These are phyloP conservation scores for Pseudopithomyces chartarum DNA, from an alignment of 2,329 filamentous ascomycete species.

Conservation along the genomic window DNA sequence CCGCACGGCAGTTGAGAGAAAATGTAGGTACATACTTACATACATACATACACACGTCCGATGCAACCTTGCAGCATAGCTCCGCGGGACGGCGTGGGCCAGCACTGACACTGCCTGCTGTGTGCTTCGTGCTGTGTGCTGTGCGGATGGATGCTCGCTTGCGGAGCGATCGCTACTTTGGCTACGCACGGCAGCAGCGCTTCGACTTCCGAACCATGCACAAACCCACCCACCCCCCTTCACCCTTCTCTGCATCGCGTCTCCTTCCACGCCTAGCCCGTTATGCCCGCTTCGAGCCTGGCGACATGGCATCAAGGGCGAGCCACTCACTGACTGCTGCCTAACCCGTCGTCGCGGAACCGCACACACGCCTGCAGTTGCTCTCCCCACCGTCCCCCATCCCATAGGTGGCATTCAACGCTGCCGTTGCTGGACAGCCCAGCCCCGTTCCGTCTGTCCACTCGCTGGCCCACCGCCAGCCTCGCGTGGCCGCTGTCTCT, in stretches of 20 bases:
- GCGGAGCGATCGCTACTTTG: neutral
- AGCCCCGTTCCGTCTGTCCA: neutral
- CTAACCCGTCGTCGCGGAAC: slow-evolving; percentile 18
- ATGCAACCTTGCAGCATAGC: too few relatives aligned
- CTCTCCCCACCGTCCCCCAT: slow-evolving; percentile 7
- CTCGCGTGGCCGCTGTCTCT: neutral
- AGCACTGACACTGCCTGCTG: too few relatives aligned
- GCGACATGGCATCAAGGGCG: neutral
- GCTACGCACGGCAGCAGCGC: slow-evolving; percentile 7
- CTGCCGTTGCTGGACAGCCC: neutral
- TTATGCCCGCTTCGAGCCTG: neutral
- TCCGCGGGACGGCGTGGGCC: too few relatives aligned
- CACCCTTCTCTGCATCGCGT: slow-evolving; percentile 2
- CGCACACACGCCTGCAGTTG: slow-evolving; percentile 12
- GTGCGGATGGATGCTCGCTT: too few relatives aligned
- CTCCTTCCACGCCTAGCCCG: neutral
- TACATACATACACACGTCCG: too few relatives aligned
- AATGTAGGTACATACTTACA: too few relatives aligned
- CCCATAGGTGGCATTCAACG: slow-evolving; percentile 9
- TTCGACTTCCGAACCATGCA: slow-evolving; percentile 1
- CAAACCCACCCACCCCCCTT: neutral
- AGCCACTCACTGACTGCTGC: slow-evolving; percentile 10
- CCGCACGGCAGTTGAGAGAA: neutral
- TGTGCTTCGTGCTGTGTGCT: too few relatives aligned
- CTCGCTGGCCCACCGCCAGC: slow-evolving; percentile 3